Percentiles rank a stretch among this genome's conserved stretches.
These are phyloP conservation scores for Irpex sp. DNA, from an alignment of 1,284 basidiomycete genomes.

Conservation along the genomic window DNA sequence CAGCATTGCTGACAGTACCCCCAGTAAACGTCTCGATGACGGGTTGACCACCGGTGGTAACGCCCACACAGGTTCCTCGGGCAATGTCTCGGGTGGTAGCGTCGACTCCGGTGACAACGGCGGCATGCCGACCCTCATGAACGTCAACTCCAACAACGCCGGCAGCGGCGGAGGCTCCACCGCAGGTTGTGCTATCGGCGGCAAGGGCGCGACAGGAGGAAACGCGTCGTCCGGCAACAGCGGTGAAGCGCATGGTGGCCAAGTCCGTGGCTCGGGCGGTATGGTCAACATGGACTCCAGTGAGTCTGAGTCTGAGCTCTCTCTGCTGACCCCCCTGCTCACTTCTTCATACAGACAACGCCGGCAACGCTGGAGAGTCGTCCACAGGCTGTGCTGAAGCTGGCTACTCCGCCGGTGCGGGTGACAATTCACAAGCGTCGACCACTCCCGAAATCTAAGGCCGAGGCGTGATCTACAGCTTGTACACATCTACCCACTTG, in stretches of 20 bases:
- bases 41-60: slow-evolving; percentile 25
- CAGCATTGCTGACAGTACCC: background rate
- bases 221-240: slow-evolving; percentile 27
- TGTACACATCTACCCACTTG: background rate
- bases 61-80: slow-evolving; percentile 24
- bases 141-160: slow-evolving; percentile 31
- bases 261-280: slow-evolving; percentile 24
- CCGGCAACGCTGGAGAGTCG: slow-evolving; percentile 25
- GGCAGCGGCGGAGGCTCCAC: slow-evolving; percentile 25
- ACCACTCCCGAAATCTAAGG: background rate
- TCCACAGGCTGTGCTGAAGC: slow-evolving; percentile 24
- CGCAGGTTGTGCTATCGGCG: slow-evolving; percentile 25
- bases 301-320: slow-evolving; percentile 13
- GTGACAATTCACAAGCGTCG: slow-evolving; percentile 3
- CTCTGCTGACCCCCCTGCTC: background rate
- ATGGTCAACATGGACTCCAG: slow-evolving; percentile 30
- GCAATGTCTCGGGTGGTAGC: slow-evolving; percentile 24
- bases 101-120: slow-evolving; percentile 23
- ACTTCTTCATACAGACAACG: slow-evolving; percentile 23
- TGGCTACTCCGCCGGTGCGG: slow-evolving; percentile 25
- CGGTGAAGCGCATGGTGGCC: slow-evolving; percentile 25
- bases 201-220: slow-evolving; percentile 26
- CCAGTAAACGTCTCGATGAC: slow-evolving; percentile 22
- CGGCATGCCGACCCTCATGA: slow-evolving; percentile 27
- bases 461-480: background rate